phyloP scores from a whole-genome alignment of 768 basidiomycete species.

The Amanita rubescens region DNA sequence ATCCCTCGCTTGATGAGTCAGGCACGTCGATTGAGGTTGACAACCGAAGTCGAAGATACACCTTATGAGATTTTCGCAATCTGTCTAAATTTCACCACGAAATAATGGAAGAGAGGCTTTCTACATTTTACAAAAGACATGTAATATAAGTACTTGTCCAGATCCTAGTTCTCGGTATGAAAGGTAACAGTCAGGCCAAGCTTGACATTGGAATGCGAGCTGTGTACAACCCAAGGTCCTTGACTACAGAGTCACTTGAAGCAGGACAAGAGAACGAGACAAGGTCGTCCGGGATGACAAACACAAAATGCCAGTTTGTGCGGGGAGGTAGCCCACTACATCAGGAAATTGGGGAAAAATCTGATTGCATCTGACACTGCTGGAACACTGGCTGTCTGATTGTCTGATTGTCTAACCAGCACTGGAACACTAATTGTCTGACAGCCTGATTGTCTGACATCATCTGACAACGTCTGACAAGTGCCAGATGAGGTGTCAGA shows the following conservation, averaged over 20 bases:
- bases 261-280: conserved; percentile 9
- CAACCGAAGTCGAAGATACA: too few species aligned
- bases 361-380: too few species aligned
- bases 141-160: not conserved
- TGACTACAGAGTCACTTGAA: conserved; percentile 6
- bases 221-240: conserved; percentile 1
- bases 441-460: too few species aligned
- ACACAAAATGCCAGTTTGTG: conserved; percentile 9
- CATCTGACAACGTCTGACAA: too few species aligned
- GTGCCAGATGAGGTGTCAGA: too few species aligned
- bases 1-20: too few species aligned
- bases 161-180: not conserved
- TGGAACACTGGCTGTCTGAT: too few species aligned
- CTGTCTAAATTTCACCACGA: not conserved
- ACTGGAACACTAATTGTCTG: too few species aligned
- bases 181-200: conserved; percentile 1
- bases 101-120: too few species aligned
- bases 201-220: not conserved
- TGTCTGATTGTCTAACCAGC: too few species aligned
- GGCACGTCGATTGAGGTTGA: too few species aligned
- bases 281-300: conserved; percentile 7
- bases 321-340: conserved; percentile 7
- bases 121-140: not conserved
- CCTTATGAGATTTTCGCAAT: not conserved
- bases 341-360: too few species aligned